These are phyloP conservation scores for Zalaria sp. DNA, from an alignment of 2,329 filamentous ascomycete genomes.

Conservation along the genomic window DNA sequence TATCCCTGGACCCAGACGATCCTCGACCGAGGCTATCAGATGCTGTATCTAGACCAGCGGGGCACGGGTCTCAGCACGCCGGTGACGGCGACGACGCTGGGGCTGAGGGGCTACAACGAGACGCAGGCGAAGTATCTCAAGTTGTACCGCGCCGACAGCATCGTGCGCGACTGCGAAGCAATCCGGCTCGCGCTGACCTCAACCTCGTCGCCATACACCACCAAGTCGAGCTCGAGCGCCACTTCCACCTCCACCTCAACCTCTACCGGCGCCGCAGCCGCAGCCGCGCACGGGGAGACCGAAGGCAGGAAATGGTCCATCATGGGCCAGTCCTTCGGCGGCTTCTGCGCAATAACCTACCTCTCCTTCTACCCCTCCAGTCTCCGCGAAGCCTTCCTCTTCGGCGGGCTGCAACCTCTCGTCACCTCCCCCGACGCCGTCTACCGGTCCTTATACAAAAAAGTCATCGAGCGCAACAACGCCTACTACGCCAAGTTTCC, in stretches of 20 bases:
- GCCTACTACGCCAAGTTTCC: constrained; percentile 78
- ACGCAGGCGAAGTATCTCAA: constrained; percentile 71
- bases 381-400: constrained; percentile 67
- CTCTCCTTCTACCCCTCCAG: constrained; percentile 66
- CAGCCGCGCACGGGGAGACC: constrained; percentile 40
- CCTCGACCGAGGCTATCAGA: constrained; percentile 68
- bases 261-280: too few species aligned
- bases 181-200: constrained; percentile 59
- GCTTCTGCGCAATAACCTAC: constrained; percentile 74
- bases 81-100: constrained; percentile 59
- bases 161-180: constrained; percentile 79
- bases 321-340: constrained; percentile 85
- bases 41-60: constrained; percentile 77
- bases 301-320: constrained; percentile 69
- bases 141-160: constrained; percentile 76
- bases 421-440: constrained; percentile 58
- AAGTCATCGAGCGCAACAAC: constrained; percentile 56
- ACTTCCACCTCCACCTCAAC: too few species aligned
- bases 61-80: constrained; percentile 78
- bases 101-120: constrained; percentile 44
- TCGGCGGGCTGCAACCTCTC: constrained; percentile 70
- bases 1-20: constrained; percentile 55
- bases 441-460: constrained; percentile 56
- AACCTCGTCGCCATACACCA: too few species aligned
- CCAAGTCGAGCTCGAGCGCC: too few species aligned